Base-by-base conservation (phyloP, 2,329 filamentous ascomycete genomes). In the Colletotrichum truncatum region DNA sequence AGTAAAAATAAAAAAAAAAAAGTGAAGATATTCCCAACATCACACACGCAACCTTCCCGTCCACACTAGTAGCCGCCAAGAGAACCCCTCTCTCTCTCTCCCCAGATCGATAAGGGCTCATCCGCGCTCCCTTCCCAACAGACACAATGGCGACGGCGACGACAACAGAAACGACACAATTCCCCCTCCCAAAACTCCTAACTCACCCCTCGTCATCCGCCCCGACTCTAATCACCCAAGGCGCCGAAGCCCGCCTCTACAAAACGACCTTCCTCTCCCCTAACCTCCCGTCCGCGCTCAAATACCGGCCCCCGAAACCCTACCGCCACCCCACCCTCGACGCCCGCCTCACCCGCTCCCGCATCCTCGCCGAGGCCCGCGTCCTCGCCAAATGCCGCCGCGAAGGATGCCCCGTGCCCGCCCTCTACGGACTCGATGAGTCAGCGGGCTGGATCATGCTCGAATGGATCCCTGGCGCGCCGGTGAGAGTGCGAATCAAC, bases 171-270 rank as follows among this genome's bases (percentile, higher is more conserved):
- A 21, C 56, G 23, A 34, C 48, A 25, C 41, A 38, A 28, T 83
- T 84, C 71, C 79, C 84, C 70, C 89, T 93, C 67, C 91, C 91
- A 36, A 78, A 83, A 32, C 85, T 91, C 70, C 91, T 94, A 78
- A 83, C 84, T 64, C 82, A 88, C 81, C 86, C 87, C 75, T 82
- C 86, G 67, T 82, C 87, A 38, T 77, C 83, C 70, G 78, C 87
- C 51, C 89, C 93, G 68, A 78, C 76, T 51, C 91, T 97, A 73
- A 88, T 98, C 71, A 91, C 93, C 62, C 96, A 98, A 85, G 96
- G 96, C 80, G 96, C 96, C 75, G 96, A 99, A 87, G 94, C 93
- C 66, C 93, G 95, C 69, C 88, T 99, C 75, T 98, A 97, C 87
- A 91, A 89, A 77, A 95, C 93, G 16, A 90, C 88, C 59, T 97